Evolutionary conservation across 2,329 filamentous ascomycete species (phyloP), one percentile per base, ranked within the genome.

Genomic region (Metarhizium brunneum): DNA sequence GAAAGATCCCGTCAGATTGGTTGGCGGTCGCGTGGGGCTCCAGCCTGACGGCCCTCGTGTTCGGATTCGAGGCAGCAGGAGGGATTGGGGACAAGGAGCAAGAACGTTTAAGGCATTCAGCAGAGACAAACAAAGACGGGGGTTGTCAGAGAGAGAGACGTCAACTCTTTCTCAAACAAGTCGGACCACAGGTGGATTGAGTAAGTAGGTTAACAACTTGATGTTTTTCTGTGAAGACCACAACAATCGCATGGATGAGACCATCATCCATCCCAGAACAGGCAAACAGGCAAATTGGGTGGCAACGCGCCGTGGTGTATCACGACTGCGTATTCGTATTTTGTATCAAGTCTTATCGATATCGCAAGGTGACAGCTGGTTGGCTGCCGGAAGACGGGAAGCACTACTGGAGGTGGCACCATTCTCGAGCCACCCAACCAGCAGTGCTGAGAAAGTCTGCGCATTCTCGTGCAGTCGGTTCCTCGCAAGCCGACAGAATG

Each of bases 341-440:
- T 25, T 45, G 42, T 45, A 6, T 13, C 42, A 18, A 47, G 14
- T 29, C 45, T 30, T 48, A 48, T 48, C 45, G 45, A 48, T 48
- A 51, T 25, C n/a, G 10, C 51, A 36, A 53, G 36, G 30, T 30
- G 32, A 11, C 18, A 49, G 52, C 16, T 29, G 53, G 18, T 40
- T 45, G 20, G 50, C 13, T 47, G 54, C 56, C 68, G 68, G 68
- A 68, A 65, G 59, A 56, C 69, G 67, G 69, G 64, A 69, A 56
- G 52, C 57, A 53, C 59, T 60, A 57, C 59, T 54, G 43, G 53
- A 60, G 67, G 53, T 71, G 68, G 69, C 64, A 67, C 69, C 67
- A 71, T 70, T 68, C 64, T 69, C 62, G 61, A 60, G 62, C 62
- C 64, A 65, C 65, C 38, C 18, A 30, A 52, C 18, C 36, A 52